A percentile compares a stretch with the other conserved stretches of the same genome.
Evolutionary conservation across 2,329 filamentous ascomycete species (phyloP).

Genomic region (Scedosporium boydii): DNA sequence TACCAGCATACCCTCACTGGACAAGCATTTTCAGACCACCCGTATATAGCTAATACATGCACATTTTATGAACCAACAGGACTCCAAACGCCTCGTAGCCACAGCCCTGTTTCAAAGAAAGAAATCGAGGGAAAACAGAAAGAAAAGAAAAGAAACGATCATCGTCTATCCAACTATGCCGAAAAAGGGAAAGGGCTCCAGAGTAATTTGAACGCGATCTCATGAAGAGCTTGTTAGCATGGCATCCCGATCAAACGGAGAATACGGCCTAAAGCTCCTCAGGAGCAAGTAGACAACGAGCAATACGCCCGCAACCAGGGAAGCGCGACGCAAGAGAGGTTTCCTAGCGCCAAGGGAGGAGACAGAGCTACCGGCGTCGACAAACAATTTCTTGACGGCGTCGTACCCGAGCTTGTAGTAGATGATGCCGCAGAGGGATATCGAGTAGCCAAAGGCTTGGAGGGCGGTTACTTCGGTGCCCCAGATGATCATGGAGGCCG

Average conservation of each 20-base stretch:
- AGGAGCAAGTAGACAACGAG: not conserved
- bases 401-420: constrained; percentile 72
- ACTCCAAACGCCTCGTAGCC: not conserved
- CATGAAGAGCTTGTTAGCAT: not conserved
- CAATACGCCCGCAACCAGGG: constrained; percentile 41
- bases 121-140: not conserved
- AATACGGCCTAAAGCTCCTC: not conserved
- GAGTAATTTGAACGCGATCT: not conserved
- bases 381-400: constrained; percentile 63
- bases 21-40: too few relatives aligned
- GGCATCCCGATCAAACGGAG: not conserved
- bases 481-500: constrained; percentile 74
- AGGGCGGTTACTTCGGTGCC: constrained; percentile 62
- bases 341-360: constrained; percentile 62
- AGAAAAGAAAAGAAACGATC: not conserved
- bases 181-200: not conserved
- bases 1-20: too few relatives aligned
- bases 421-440: constrained; percentile 68
- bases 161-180: not conserved
- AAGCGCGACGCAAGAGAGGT: constrained; percentile 59
- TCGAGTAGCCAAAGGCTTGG: constrained; percentile 77
- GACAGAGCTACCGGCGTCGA: constrained; percentile 60
- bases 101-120: not conserved
- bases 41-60: too few relatives aligned
- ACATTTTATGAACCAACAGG: not conserved